Percentiles rank a stretch among this genome's conserved stretches.
Evolutionary conservation across 176 grass and related monocot species (phyloP).

Genomic region (Zea luxurians): DNA sequence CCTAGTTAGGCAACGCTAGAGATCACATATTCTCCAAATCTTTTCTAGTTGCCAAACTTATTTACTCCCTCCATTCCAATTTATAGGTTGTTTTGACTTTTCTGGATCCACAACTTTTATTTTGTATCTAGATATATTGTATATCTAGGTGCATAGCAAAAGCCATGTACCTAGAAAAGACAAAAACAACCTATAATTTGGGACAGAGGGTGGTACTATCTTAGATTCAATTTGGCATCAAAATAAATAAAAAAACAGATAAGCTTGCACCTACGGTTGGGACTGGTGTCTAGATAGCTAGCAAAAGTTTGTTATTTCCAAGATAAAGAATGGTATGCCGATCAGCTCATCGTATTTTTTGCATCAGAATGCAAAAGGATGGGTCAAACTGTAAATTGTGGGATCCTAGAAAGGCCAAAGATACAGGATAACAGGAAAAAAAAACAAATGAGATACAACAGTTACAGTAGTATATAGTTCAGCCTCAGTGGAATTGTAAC

Average conservation of each 20-base stretch:
- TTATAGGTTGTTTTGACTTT: not conserved
- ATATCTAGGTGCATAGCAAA: not conserved
- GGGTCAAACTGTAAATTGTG: not conserved
- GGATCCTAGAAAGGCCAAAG: not conserved
- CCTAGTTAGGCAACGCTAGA: not conserved
- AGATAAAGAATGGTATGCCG: not conserved
- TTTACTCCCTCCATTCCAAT: not conserved
- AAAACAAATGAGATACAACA: not conserved
- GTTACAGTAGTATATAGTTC: not conserved
- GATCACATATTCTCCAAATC: not conserved
- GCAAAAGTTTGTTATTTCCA: conserved; percentile 4
- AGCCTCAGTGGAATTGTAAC: not conserved
- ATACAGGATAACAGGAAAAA: not conserved
- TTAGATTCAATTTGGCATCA: not conserved
- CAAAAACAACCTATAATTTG: not conserved
- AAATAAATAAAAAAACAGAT: not conserved
- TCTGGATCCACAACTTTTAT: too few species aligned
- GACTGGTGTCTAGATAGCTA: not conserved
- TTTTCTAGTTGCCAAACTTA: not conserved
- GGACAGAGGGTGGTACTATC: not conserved
- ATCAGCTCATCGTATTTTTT: not conserved
- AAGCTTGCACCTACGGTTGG: not conserved
- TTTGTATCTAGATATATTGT: not conserved
- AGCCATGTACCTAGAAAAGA: not conserved
- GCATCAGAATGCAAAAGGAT: not conserved